Base-by-base conservation (phyloP, 495 filamentous ascomycete genomes). In the Penicillium silybi region DNA sequence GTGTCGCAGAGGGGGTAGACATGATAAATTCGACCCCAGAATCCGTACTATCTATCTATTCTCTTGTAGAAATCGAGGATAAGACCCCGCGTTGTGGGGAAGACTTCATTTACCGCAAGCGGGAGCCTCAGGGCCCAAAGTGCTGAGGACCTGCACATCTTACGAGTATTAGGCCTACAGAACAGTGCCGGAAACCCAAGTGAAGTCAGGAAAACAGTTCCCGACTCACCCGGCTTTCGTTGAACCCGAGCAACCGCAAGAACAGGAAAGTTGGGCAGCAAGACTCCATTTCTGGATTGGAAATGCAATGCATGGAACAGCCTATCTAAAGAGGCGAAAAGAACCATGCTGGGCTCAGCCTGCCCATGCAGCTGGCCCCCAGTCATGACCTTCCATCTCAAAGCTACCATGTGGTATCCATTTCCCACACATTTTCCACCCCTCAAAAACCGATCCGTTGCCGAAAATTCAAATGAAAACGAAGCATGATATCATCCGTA, bases 401-500 rank as follows among this genome's bases (percentile, higher is more conserved):
- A 63, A 50, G 56, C 57, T 46, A 53, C 51, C 61, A 59, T 56
- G 56, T 48, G 40, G 46, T 53, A 40, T 56, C 53, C 42, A 63
- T 65, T 58, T 63, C 53, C 56, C 38, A 34, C 13, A 49, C 37
- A 35, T 50, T 50, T 50, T 49, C 54, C 59, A 44, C 50, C 56
- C 48, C 44, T 53, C 54, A 54, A 51, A 62, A 63, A 59, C 56
- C 56, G 48, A 61, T 55, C 50, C 60, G 50, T 61, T 65, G 57
- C 59, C 62, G 61, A 65, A 62, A 62, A 59, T 65, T 64, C 59
- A 58, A 61, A 56, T 49, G 46, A 62, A 65, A 47, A 58, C 62
- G 59, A 62, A 65, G 60, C 63, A 62, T 65, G 63, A 65, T 63
- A 65, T 65, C 63, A 65, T 65, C 63, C 63, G 63, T 65, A 61